Conservation (phyloP, 2,329 filamentous ascomycete genomes). For the Bimuria novae-zelandiae region DNA sequence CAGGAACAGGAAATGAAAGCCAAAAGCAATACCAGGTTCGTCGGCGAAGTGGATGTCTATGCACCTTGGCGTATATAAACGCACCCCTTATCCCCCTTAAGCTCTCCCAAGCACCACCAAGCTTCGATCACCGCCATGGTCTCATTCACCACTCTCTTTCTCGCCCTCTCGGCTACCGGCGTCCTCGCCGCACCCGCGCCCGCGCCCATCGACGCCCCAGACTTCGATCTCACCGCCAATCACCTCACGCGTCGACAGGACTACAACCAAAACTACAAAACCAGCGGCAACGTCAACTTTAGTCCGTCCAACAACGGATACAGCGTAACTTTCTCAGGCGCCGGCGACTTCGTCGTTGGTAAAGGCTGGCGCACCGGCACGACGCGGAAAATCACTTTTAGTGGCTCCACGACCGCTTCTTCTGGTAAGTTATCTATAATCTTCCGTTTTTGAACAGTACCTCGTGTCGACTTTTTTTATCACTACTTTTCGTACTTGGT, state of each 20-base stretch:
- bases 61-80: slow-evolving; percentile 23
- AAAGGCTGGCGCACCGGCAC: slow-evolving; percentile 40
- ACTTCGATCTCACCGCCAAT: slow-evolving; percentile 31
- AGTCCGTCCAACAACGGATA: slow-evolving; percentile 33
- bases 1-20: neutral
- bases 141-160: slow-evolving; percentile 27
- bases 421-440: no score
- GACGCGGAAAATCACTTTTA: slow-evolving; percentile 33
- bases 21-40: slow-evolving; percentile 4
- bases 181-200: slow-evolving; percentile 30
- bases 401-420: no score
- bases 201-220: slow-evolving; percentile 26
- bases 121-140: slow-evolving; percentile 27
- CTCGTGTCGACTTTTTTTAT: no score
- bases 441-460: no score
- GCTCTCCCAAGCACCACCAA: slow-evolving; percentile 9
- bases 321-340: slow-evolving; percentile 33
- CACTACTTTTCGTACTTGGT: no score
- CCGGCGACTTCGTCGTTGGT: slow-evolving; percentile 38
- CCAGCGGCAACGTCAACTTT: slow-evolving; percentile 36
- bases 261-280: slow-evolving; percentile 44
- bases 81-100: slow-evolving; percentile 16
- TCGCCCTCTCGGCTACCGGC: slow-evolving; percentile 27
- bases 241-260: slow-evolving; percentile 33
- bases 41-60: no score